phyloP scores from a whole-genome alignment of 2,329 filamentous ascomycete species.

The Cladosporium sp. region DNA sequence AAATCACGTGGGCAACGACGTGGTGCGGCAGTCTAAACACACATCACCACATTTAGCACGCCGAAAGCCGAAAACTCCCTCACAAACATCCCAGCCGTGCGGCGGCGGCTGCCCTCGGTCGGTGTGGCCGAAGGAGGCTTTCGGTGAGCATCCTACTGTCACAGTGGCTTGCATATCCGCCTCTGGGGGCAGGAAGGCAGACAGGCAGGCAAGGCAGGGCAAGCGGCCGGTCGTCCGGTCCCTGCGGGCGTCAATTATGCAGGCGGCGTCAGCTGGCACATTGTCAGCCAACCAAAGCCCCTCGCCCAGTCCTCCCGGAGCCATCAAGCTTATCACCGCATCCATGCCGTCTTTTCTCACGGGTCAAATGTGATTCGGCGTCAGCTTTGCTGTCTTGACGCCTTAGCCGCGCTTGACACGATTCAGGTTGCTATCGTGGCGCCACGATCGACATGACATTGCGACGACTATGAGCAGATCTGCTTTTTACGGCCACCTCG shows the following conservation, averaged over 20 bases:
- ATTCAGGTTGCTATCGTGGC: too few species aligned
- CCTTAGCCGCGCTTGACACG: not conserved
- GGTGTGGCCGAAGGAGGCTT: conserved; percentile 1
- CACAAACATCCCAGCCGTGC: too few species aligned
- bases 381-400: not conserved
- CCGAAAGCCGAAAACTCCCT: too few species aligned
- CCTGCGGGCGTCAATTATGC: not conserved
- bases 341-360: too few species aligned
- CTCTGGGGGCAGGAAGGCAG: not conserved
- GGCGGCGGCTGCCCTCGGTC: conserved; percentile 5
- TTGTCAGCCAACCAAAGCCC: not conserved
- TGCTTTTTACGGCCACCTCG: too few species aligned
- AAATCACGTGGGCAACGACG: conserved; percentile 7
- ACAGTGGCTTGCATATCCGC: conserved; percentile 4
- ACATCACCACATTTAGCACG: too few species aligned
- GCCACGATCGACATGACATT: too few species aligned
- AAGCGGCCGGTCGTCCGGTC: too few species aligned
- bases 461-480: too few species aligned
- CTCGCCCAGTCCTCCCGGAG: not conserved
- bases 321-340: conserved; percentile 3
- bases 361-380: not conserved
- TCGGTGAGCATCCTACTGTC: not conserved
- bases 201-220: too few species aligned
- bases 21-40: not conserved
- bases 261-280: conserved; percentile 1